Conservation (phyloP, 2,329 filamentous ascomycete species). For the Cyphellophora europaea region DNA sequence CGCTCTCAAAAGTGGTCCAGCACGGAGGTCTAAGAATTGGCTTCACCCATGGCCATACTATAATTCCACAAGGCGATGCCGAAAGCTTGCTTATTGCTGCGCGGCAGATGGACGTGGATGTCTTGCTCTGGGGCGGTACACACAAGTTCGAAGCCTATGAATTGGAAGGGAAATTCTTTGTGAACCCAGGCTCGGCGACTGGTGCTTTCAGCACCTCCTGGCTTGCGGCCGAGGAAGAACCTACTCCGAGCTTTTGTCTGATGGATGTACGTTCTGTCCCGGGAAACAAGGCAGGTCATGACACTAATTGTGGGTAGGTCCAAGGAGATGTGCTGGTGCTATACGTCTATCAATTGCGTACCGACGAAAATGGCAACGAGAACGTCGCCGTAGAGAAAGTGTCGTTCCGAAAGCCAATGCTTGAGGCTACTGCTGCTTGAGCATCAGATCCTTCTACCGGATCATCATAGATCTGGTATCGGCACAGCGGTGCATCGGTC, state of each 20-base stretch:
- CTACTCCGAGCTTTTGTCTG: conserved; percentile 83
- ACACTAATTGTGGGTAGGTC: too few relatives aligned
- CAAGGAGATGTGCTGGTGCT: conserved; percentile 93
- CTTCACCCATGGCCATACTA: conserved; percentile 63
- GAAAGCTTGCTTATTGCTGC: conserved; percentile 59
- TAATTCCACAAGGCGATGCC: conserved; percentile 58
- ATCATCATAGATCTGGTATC: too few relatives aligned
- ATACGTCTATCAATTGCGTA: conserved; percentile 83
- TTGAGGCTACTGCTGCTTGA: conserved; percentile 37
- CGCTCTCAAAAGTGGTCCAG: conserved; percentile 60
- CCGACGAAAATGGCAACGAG: conserved; percentile 65
- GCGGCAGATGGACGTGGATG: conserved; percentile 62
- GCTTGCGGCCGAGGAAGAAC: conserved; percentile 53
- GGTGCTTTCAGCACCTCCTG: conserved; percentile 54
- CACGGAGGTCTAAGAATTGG: conserved; percentile 60
- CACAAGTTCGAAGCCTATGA: conserved; percentile 64
- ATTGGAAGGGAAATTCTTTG: conserved; percentile 63
- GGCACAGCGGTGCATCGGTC: too few relatives aligned
- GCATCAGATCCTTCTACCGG: too few relatives aligned
- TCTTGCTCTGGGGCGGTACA: conserved; percentile 60
- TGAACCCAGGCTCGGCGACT: conserved; percentile 60
- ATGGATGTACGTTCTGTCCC: conserved; percentile 93
- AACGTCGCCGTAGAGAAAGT: conserved; percentile 80
- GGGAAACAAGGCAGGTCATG: too few relatives aligned
- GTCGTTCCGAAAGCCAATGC: conserved; percentile 69